Evolutionary conservation across 2,329 filamentous ascomycete genomes (phyloP), one percentile per base, ranked within the genome.

Genomic region (Fusarium sarcochroum): DNA sequence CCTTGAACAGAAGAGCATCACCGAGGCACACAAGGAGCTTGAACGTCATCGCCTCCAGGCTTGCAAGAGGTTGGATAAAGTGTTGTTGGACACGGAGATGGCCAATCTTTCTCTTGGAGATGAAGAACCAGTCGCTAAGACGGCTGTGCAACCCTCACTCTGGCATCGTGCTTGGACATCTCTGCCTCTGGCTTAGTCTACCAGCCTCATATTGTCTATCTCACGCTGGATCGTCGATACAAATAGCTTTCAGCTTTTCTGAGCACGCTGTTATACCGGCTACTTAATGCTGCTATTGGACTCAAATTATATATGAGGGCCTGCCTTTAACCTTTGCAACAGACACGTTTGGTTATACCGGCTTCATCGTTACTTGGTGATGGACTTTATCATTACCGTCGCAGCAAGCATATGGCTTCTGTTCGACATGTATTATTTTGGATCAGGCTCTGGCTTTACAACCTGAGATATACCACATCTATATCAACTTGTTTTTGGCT

Each of bases 1-100:
- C 1, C 15, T 32, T 18, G 34, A 58, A 14, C 30, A 15, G 6
- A 8, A 15, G 8, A 35, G 10, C 3, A 50, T 50, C 23, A 23
- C 13, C 14, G 8, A 56, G 15, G 13, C 44, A 4, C 27, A 25
- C 9, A n/a, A n/a, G 3, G 48, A 35, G 23, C 52, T 63, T 21
- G 25, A 50, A 10, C 5, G 20, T 2, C 45, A 46, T 6, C 46
- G 37, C 2, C 8, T 6, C 3, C 2, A 7, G 9, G 20, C 42
- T 3, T 50, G 52, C 7, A 48, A 46, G 25, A 42, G 21, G 13
- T 17, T 56, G n/a, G 48, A 63, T 3, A 32, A 46, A 4, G 8
- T 62, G 7, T 32, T 63, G 1, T 34, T 50, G 3, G 34, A 34
- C 5, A 50, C 7, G 14, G 44, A 57, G 7, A 55, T 62, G 25